These are phyloP conservation scores for Ogataea sp. DNA, from an alignment of 805 yeast genomes.

Conservation along the genomic window DNA sequence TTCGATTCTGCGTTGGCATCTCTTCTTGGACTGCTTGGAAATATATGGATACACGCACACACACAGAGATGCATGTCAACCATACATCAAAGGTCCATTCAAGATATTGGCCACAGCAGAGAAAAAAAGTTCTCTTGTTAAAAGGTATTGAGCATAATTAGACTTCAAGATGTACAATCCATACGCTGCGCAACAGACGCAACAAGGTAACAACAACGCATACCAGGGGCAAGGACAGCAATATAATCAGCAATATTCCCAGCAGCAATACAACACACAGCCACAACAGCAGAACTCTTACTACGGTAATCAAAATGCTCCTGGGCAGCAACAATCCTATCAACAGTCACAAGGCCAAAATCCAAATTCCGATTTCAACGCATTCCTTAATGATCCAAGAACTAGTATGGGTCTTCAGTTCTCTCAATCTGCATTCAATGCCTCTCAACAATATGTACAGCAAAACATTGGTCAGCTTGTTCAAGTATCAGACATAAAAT, in stretches of 20 bases:
- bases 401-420: slow-evolving; percentile 82
- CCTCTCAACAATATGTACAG: slow-evolving; percentile 73
- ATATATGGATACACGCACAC: too few relatives aligned
- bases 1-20: too few relatives aligned
- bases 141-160: too few relatives aligned
- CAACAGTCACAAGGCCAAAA: slow-evolving; percentile 5
- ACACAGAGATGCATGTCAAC: too few relatives aligned
- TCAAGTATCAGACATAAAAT: slow-evolving; percentile 53
- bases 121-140: too few relatives aligned
- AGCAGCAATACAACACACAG: slow-evolving; percentile 8
- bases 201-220: not conserved
- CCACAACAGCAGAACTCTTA: not conserved
- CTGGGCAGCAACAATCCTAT: slow-evolving; percentile 9
- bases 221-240: slow-evolving; percentile 11
- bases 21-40: too few relatives aligned
- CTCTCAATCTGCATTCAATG: slow-evolving; percentile 76
- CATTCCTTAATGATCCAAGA: slow-evolving; percentile 67
- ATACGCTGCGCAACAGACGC: slow-evolving; percentile 30
- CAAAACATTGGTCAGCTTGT: slow-evolving; percentile 54
- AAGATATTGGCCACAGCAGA: too few relatives aligned
- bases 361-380: slow-evolving; percentile 17
- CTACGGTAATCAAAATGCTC: slow-evolving; percentile 1
- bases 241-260: slow-evolving; percentile 20
- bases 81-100: too few relatives aligned
- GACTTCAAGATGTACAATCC: slow-evolving; percentile 32